These are phyloP conservation scores for Trametes coccinea DNA, from an alignment of 768 basidiomycete species.

Conservation along the genomic window DNA sequence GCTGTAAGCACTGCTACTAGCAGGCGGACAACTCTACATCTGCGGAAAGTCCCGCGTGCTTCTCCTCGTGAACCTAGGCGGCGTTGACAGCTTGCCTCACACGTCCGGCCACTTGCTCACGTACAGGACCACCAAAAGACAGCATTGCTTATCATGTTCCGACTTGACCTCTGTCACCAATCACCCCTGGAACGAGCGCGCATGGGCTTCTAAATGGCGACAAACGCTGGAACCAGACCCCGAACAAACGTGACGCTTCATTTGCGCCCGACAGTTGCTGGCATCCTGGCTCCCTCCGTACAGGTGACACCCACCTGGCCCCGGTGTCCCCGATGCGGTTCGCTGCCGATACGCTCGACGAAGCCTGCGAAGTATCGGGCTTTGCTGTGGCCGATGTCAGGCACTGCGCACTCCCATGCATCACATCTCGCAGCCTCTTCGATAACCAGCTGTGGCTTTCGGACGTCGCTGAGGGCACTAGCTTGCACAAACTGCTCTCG, in stretches of 20 bases:
- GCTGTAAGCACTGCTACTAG: not conserved
- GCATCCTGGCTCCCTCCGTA: not conserved
- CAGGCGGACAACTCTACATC: not conserved
- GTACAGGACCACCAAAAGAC: not conserved
- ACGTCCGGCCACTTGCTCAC: not conserved
- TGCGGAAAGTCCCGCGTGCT: not conserved
- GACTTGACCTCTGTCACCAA: not conserved
- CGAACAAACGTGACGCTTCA: not conserved
- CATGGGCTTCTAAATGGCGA: not conserved
- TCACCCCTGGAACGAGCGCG: not conserved
- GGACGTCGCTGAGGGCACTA: too few species aligned
- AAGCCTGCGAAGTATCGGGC: not conserved
- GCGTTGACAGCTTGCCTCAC: not conserved
- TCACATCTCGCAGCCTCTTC: not conserved
- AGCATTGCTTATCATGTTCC: not conserved
- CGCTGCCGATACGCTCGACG: not conserved
- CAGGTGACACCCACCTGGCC: not conserved
- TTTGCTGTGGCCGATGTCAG: not conserved
- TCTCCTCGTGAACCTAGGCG: not conserved
- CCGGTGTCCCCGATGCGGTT: not conserved
- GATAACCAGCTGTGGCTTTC: too few species aligned
- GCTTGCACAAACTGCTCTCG: not conserved
- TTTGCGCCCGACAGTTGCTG: not conserved
- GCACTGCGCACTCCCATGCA: too few species aligned
- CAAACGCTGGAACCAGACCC: not conserved